Conservation (phyloP, 352 stramenopile species). For the Blastocystis sp. region DNA sequence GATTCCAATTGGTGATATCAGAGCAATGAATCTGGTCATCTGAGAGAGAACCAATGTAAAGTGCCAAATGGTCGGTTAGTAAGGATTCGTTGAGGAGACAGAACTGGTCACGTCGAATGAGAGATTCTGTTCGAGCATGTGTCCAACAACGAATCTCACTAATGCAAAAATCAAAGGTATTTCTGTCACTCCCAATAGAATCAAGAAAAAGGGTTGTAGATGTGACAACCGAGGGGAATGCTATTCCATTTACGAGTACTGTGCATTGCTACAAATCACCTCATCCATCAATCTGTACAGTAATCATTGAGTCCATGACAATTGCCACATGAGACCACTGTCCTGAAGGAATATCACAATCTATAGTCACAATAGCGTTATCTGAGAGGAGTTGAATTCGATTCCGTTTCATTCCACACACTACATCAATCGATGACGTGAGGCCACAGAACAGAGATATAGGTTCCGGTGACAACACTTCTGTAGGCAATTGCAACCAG, state of each 20-base stretch:
- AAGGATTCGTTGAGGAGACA: not conserved
- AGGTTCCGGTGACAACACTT: not conserved
- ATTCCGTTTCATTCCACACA: not conserved
- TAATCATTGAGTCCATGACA: not conserved
- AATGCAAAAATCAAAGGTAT: not conserved
- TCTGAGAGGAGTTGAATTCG: not conserved
- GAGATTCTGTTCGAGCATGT: not conserved
- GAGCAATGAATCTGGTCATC: not conserved
- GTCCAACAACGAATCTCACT: slow-evolving; percentile 27
- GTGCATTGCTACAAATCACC: not conserved
- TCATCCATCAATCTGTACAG: not conserved
- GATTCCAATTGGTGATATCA: not conserved
- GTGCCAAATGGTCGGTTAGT: not conserved
- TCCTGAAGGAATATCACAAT: not conserved
- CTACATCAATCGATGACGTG: not conserved
- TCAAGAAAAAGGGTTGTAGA: not conserved
- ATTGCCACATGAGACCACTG: slow-evolving; percentile 19
- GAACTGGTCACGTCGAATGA: not conserved
- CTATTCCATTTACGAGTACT: not conserved
- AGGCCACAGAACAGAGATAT: not conserved
- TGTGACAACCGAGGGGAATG: not conserved
- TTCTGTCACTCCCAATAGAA: not conserved
- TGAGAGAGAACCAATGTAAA: not conserved
- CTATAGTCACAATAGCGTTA: not conserved
- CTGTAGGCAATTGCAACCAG: not conserved